phyloP scores from a whole-genome alignment of 2,329 filamentous ascomycete species.

The Magnaporthiopsis incrustans region DNA sequence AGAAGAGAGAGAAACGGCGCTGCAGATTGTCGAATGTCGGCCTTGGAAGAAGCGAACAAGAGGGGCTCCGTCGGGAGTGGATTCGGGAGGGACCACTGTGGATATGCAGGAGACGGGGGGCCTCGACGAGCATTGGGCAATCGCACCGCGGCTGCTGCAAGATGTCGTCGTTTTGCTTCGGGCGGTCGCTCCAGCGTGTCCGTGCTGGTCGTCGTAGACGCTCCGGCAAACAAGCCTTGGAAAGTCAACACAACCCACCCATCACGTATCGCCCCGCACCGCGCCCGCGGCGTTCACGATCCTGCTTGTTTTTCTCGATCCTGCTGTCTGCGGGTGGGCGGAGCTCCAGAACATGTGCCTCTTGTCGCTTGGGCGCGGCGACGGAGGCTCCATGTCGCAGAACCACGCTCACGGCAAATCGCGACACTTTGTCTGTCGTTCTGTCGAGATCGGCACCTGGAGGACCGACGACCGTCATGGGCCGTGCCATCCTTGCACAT shows the following conservation, averaged over 20 bases:
- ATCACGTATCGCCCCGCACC: neutral
- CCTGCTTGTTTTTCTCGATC: neutral
- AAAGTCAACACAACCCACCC: neutral
- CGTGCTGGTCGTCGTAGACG: neutral
- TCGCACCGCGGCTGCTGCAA: neutral
- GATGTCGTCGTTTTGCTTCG: constrained; percentile 6
- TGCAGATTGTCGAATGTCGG: neutral
- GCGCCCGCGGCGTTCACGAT: neutral
- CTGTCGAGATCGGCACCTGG: neutral
- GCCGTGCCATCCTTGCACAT: neutral
- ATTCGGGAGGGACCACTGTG: neutral
- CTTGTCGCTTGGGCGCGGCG: neutral
- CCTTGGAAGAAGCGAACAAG: neutral
- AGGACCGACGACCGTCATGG: neutral
- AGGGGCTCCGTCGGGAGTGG: neutral
- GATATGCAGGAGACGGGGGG: neutral
- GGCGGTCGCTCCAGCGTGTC: neutral
- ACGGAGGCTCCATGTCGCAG: neutral
- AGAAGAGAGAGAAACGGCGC: neutral
- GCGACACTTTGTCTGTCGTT: neutral
- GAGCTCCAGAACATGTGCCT: neutral
- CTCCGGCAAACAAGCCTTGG: neutral
- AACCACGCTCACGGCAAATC: neutral
- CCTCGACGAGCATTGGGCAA: neutral
- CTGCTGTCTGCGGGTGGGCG: neutral